These are phyloP conservation scores for Eustoma russellianum DNA, from an alignment of 257 asterid species.

Conservation along the genomic window DNA sequence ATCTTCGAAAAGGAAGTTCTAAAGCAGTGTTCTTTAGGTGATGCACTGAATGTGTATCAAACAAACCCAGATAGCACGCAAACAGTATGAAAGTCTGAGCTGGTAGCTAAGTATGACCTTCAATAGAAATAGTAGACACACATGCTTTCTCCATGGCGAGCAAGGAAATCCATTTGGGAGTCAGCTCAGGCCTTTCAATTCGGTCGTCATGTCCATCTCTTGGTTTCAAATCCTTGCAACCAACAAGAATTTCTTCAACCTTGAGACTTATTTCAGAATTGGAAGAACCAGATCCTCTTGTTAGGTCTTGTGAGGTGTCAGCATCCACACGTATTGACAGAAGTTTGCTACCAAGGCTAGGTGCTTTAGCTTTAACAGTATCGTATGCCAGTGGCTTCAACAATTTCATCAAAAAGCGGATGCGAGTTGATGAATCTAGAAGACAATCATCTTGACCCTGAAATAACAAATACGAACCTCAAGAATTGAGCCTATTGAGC, in stretches of 20 bases:
- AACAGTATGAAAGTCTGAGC: neutral
- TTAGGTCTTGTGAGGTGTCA: constrained; percentile 36
- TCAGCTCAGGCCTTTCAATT: constrained; percentile 44
- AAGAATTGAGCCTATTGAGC: neutral
- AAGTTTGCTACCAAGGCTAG: constrained; percentile 69
- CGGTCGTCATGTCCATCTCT: constrained; percentile 25
- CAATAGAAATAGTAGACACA: constrained; percentile 53
- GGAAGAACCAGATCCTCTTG: constrained; percentile 50
- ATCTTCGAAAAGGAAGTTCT: too few relatives aligned
- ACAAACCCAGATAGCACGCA: neutral
- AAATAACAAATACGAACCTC: constrained; percentile 12
- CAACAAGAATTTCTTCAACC: constrained; percentile 60
- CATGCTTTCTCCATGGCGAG: constrained; percentile 79
- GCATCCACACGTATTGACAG: constrained; percentile 59
- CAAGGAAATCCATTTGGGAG: constrained; percentile 63
- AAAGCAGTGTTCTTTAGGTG: too few relatives aligned
- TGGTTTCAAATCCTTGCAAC: constrained; percentile 61
- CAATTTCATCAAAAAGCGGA: constrained; percentile 47
- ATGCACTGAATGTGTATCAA: too few relatives aligned
- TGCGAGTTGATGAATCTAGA: constrained; percentile 58
- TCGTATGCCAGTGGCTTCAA: constrained; percentile 44
- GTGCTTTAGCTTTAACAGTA: constrained; percentile 32
- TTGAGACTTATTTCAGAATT: constrained; percentile 44
- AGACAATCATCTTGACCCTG: constrained; percentile 62
- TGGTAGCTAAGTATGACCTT: too few relatives aligned